A percentile compares a stretch with the other conserved stretches of the same genome.
These are phyloP conservation scores for Nepenthes alata DNA, from an alignment of 179 eudicot species.

Conservation along the genomic window DNA sequence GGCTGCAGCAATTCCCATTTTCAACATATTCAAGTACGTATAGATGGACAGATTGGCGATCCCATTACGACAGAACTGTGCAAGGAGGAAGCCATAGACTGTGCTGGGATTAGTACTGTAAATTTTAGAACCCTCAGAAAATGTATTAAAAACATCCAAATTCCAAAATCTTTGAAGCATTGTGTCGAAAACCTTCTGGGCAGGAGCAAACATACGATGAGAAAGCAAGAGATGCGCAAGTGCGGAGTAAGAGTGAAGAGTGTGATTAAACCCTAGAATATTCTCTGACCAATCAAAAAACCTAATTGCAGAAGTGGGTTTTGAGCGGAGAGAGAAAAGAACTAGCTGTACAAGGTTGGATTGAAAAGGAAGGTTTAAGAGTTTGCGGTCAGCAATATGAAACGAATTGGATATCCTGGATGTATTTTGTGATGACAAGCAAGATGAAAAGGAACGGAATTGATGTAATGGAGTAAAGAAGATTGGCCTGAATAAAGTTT, in stretches of 20 bases:
- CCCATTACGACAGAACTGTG: conserved; percentile 39
- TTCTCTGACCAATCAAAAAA: conserved; percentile 43
- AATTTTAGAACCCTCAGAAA: conserved; percentile 24
- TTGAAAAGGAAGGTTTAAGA: conserved; percentile 16
- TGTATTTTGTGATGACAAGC: too few relatives aligned
- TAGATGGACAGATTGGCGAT: conserved; percentile 35
- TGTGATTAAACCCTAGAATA: conserved; percentile 27
- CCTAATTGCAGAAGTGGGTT: conserved; percentile 36
- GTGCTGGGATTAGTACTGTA: conserved; percentile 39
- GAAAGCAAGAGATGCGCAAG: conserved; percentile 27
- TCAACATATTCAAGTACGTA: conserved; percentile 27
- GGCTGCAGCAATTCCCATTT: conserved; percentile 30
- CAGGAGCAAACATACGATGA: conserved; percentile 38
- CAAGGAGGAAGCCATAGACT: conserved; percentile 41
- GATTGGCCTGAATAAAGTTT: too few relatives aligned
- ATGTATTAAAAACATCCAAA: conserved; percentile 21
- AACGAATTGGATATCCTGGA: conserved; percentile 16
- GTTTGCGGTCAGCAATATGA: conserved; percentile 11
- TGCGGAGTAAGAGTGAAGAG: conserved; percentile 17
- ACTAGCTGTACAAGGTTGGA: conserved; percentile 22
- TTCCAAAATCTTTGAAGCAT: conserved; percentile 21
- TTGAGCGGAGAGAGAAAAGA: conserved; percentile 32
- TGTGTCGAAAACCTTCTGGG: conserved; percentile 40
- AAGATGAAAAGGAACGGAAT: too few relatives aligned
- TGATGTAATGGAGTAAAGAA: too few relatives aligned